Evolutionary conservation across 306 rosid genomes (phyloP).

Genomic region (Betula pendula): DNA sequence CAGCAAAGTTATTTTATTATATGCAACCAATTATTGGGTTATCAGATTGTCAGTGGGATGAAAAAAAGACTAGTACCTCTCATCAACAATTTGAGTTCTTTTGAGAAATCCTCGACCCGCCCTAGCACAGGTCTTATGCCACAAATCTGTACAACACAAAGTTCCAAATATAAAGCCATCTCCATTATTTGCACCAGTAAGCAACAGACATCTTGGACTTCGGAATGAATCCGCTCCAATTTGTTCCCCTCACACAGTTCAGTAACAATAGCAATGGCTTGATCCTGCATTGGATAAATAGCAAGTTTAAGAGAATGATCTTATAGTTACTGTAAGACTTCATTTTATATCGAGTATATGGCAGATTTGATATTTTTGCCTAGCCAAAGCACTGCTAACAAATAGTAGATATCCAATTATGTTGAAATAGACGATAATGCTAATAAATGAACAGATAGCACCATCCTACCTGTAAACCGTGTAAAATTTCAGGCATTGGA

Average conservation of each 20-base stretch:
- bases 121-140: slow-evolving; percentile 89
- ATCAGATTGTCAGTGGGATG: not conserved
- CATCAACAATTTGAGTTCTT: slow-evolving; percentile 61
- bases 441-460: slow-evolving; percentile 12
- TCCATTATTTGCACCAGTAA: slow-evolving; percentile 75
- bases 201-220: slow-evolving; percentile 55
- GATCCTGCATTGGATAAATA: slow-evolving; percentile 62
- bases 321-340: not conserved
- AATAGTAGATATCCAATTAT: not conserved
- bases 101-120: slow-evolving; percentile 86
- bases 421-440: slow-evolving; percentile 1
- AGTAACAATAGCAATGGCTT: slow-evolving; percentile 58
- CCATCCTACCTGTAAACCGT: slow-evolving; percentile 73
- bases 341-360: not conserved
- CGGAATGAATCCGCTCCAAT: slow-evolving; percentile 41
- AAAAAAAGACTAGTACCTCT: slow-evolving; percentile 51
- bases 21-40: not conserved
- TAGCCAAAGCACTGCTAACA: not conserved
- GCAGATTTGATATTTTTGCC: not conserved
- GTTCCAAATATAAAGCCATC: slow-evolving; percentile 92
- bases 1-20: not conserved
- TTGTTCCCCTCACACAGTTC: slow-evolving; percentile 68
- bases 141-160: slow-evolving; percentile 81
- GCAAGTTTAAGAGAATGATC: slow-evolving; percentile 13
- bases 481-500: slow-evolving; percentile 95